Percentiles rank a stretch among this genome's conserved stretches.
Conservation (phyloP, 139 green algal species). For the Tetraselmis striata region DNA sequence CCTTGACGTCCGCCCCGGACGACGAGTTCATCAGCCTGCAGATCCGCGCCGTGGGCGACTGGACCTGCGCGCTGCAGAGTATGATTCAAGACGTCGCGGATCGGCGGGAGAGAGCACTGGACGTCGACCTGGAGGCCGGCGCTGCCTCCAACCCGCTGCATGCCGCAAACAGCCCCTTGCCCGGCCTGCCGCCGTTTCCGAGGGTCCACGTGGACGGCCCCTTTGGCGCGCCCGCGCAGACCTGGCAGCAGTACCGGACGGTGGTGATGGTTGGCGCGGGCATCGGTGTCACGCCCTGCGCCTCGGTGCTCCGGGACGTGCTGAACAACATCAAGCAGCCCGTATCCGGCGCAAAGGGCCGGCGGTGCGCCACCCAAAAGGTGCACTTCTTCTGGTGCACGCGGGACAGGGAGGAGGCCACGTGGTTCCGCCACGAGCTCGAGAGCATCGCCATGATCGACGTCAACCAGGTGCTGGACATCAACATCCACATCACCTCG, state of each 20-base stretch:
- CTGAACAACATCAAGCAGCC: not conserved
- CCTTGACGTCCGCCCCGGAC: not conserved
- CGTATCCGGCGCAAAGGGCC: not conserved
- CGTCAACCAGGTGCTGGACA: slow-evolving; percentile 6
- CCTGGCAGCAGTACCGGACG: slow-evolving; percentile 3
- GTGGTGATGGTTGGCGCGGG: slow-evolving; percentile 15
- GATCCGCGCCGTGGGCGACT: not conserved
- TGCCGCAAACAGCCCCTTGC: not conserved
- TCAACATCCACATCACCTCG: slow-evolving; percentile 19
- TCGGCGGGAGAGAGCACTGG: no score
- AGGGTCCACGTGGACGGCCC: slow-evolving; percentile 9
- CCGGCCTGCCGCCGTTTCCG: not conserved
- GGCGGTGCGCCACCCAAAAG: not conserved
- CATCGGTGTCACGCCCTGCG: slow-evolving; percentile 18
- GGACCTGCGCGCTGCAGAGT: not conserved
- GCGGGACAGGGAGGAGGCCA: not conserved
- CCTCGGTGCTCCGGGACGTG: slow-evolving; percentile 6
- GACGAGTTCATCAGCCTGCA: not conserved
- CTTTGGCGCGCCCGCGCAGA: slow-evolving; percentile 12
- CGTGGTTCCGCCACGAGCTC: slow-evolving; percentile 12
- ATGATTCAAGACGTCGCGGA: no score
- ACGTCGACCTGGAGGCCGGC: no score
- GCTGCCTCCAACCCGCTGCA: not conserved
- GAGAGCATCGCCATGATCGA: slow-evolving; percentile 5
- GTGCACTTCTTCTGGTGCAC: slow-evolving; percentile 19